These are phyloP conservation scores for Colletotrichum shisoi DNA, from an alignment of 2,329 filamentous ascomycete genomes.

Conservation along the genomic window DNA sequence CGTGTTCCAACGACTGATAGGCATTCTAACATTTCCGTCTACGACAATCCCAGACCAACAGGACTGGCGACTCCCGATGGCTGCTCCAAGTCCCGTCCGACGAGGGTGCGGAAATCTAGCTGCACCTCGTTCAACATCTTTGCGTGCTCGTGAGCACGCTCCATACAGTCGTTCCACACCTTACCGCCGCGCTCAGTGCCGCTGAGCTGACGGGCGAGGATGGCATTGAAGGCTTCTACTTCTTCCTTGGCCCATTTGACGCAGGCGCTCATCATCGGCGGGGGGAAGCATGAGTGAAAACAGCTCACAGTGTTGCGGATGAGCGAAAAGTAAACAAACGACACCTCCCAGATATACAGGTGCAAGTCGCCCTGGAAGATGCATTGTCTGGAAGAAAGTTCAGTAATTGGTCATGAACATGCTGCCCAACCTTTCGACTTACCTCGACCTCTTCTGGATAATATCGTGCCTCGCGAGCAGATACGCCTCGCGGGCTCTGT, in stretches of 20 bases:
- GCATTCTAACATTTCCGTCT: not conserved
- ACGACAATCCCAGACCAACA: conserved; percentile 55
- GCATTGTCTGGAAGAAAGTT: conserved; percentile 70
- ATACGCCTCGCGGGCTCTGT: conserved; percentile 86
- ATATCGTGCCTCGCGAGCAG: conserved; percentile 78
- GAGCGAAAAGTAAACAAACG: conserved; percentile 93
- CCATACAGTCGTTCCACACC: conserved; percentile 84
- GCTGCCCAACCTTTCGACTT: conserved; percentile 44
- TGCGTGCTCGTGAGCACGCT: conserved; percentile 81
- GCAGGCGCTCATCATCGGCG: conserved; percentile 88
- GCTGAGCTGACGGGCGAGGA: conserved; percentile 84
- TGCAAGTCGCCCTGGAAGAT: conserved; percentile 94
- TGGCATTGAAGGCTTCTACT: conserved; percentile 86
- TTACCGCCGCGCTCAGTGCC: conserved; percentile 79
- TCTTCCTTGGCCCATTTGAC: conserved; percentile 99
- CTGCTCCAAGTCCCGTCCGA: conserved; percentile 66
- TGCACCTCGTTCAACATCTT: conserved; percentile 83
- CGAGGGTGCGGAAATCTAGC: conserved; percentile 84
- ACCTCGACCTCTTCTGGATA: conserved; percentile 85
- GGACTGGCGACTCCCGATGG: conserved; percentile 44
- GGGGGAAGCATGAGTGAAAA: conserved; percentile 86
- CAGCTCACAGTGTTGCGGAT: conserved; percentile 92
- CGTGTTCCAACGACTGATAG: not conserved
- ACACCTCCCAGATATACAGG: conserved; percentile 92
- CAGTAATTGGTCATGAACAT: not conserved